Percentiles rank a stretch among this genome's conserved stretches.
phyloP scores from a whole-genome alignment of 176 grass and related monocot genomes.

The Triticum urartu region DNA sequence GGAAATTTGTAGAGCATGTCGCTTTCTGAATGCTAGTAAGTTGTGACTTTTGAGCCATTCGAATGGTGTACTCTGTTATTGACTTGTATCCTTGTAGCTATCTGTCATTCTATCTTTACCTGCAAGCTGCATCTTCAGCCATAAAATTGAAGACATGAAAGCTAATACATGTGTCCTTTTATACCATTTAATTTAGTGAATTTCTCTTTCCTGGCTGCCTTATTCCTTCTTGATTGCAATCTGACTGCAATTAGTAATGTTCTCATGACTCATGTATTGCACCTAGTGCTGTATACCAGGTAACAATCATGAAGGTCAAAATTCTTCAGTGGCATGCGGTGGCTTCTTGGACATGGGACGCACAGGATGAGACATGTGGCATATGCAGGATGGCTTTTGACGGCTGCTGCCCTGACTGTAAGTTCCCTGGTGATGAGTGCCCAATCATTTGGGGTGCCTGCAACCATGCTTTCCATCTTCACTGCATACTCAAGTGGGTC shows the following conservation, averaged over 20 bases:
- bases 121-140: background rate
- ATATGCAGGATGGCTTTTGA: constrained; percentile 92
- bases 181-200: background rate
- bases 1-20: background rate
- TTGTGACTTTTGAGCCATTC: background rate
- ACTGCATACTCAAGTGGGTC: constrained; percentile 90
- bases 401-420: constrained; percentile 82
- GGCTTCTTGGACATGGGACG: constrained; percentile 89
- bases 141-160: background rate
- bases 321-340: constrained; percentile 82
- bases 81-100: background rate
- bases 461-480: constrained; percentile 79
- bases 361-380: constrained; percentile 74
- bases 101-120: background rate
- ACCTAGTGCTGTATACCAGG: background rate
- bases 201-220: background rate
- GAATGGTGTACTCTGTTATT: background rate
- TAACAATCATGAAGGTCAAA: constrained; percentile 67
- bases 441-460: constrained; percentile 74
- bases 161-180: background rate
- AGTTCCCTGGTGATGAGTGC: constrained; percentile 87
- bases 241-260: background rate
- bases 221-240: background rate
- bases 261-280: background rate
- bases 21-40: background rate